phyloP scores from a whole-genome alignment of 2,329 filamentous ascomycete species.

The Epicoccum sorghinum region DNA sequence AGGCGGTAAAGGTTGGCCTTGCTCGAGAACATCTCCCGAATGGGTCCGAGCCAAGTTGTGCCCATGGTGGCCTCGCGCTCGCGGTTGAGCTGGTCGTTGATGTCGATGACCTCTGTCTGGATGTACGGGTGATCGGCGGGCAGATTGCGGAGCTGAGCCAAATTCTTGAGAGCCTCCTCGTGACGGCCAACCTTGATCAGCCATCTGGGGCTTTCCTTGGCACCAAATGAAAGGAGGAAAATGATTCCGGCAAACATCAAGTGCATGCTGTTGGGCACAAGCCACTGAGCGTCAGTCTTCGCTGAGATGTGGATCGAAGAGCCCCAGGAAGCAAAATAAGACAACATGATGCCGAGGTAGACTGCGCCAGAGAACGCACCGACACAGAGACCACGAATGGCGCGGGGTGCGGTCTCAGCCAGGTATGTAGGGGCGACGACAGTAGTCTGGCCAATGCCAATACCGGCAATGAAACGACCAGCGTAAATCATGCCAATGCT shows the following conservation, averaged over 20 bases:
- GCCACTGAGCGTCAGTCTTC: constrained; percentile 54
- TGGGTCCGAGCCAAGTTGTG: constrained; percentile 65
- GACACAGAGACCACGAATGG: constrained; percentile 74
- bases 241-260: constrained; percentile 79
- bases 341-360: constrained; percentile 75
- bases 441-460: constrained; percentile 70
- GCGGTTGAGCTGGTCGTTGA: constrained; percentile 69
- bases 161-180: constrained; percentile 62
- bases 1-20: constrained; percentile 75
- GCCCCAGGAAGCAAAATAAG: constrained; percentile 72
- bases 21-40: constrained; percentile 72
- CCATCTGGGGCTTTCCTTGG: constrained; percentile 73
- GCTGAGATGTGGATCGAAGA: constrained; percentile 59
- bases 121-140: constrained; percentile 66
- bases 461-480: constrained; percentile 69
- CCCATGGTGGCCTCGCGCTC: constrained; percentile 75
- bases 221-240: constrained; percentile 70
- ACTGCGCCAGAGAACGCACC: constrained; percentile 73
- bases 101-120: constrained; percentile 65
- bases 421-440: constrained; percentile 75
- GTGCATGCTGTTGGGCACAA: constrained; percentile 76
- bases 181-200: constrained; percentile 68
- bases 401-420: constrained; percentile 72
- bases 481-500: constrained; percentile 62
- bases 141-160: constrained; percentile 66